Base-by-base conservation (phyloP, 164 flowering plant genomes). In the Vitis amurensis region DNA sequence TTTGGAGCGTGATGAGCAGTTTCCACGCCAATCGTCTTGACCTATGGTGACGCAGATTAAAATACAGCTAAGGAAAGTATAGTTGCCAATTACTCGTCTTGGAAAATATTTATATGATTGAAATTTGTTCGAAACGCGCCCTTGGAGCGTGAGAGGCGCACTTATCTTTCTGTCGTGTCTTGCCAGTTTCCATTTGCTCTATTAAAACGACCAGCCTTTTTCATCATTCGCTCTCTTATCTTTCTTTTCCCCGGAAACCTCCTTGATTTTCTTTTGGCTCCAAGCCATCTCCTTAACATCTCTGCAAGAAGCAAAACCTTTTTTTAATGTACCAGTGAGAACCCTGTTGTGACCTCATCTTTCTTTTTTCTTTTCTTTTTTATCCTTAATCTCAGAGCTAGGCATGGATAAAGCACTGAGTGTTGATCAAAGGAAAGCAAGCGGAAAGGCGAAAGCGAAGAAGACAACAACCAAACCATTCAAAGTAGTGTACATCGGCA, bases 401-500 rank as follows among this genome's bases (percentile, higher is more conserved):
- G n/a, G 1, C 56, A 70, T 61, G 70, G 64, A 70, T 4, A 57
- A 48, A 48, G 49, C n/a, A 14, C 16, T 23, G 2, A 30, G 66
- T 59, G 59, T 70, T 4, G 63, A 66, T 6, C 51, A 60, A 49
- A 67, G 61, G 15, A 70, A 63, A 74, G 14, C 71, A 3, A 51
- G 16, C 63, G 68, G 55, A 31, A 56, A 30, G n/a, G 31, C 65
- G 12, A 73, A 67, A 30, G 13, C 52, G 30, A 73, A 64, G 67
- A 74, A 60, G 3, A 3, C 44, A 3, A 6, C 44, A 2, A 65
- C 14, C 29, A 55, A 70, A 9, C 69, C 76, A 4, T 16, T 81
- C 50, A 81, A 73, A 53, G 84, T 81, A 0, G 84, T 81, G 14
- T 81, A 81, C 75, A 81, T 81, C 56, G 75, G 81, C 19, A 81